Evolutionary conservation across 139 green algal species (phyloP).

Genomic region (Coelastrella sp.): DNA sequence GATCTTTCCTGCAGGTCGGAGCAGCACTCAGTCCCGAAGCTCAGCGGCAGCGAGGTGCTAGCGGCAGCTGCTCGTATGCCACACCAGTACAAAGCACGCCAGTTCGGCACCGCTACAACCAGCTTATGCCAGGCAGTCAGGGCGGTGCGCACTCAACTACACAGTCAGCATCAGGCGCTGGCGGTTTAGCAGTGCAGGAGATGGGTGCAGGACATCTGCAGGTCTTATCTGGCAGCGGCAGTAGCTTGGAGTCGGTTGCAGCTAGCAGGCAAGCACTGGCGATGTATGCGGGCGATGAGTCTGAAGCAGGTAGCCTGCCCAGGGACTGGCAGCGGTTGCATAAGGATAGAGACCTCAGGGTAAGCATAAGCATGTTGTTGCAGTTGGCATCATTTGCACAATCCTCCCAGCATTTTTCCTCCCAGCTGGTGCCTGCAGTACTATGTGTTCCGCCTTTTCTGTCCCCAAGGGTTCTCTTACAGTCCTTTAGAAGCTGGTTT

Average conservation of each 20-base stretch:
- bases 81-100: conserved; percentile 3
- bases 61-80: conserved; percentile 30
- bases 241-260: conserved; percentile 32
- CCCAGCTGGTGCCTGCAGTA: neutral
- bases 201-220: neutral
- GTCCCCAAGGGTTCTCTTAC: too few species aligned
- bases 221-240: conserved; percentile 18
- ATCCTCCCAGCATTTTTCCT: neutral
- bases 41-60: conserved; percentile 37
- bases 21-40: conserved; percentile 42
- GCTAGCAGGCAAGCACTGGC: conserved; percentile 31
- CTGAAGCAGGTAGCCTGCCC: conserved; percentile 4
- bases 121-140: neutral
- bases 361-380: neutral
- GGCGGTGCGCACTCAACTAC: neutral
- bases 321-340: conserved; percentile 39
- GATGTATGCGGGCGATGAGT: conserved; percentile 37
- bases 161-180: neutral
- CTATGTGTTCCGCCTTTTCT: neutral
- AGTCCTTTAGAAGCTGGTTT: too few species aligned
- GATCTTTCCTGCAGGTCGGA: neutral
- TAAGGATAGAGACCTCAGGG: conserved; percentile 30
- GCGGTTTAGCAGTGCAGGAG: conserved; percentile 11
- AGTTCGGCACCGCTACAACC: neutral
- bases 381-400: neutral